A percentile compares a stretch with the other conserved stretches of the same genome.
Evolutionary conservation across 2,329 filamentous ascomycete genomes (phyloP).

Genomic region (Cercospora sp.): DNA sequence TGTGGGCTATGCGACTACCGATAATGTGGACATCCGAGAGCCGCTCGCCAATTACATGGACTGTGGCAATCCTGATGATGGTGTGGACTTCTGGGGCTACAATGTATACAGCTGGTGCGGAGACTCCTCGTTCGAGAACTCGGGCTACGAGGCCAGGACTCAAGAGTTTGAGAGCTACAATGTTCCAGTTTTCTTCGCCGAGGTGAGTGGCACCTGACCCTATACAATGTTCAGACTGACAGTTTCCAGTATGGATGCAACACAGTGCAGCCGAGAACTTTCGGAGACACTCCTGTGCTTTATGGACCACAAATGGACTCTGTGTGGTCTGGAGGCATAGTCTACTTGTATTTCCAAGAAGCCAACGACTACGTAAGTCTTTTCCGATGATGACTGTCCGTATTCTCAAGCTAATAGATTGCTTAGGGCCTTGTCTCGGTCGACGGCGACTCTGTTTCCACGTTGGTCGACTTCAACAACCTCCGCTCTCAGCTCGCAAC

Average conservation of each 20-base stretch:
- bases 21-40: slow-evolving; percentile 78
- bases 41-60: slow-evolving; percentile 91
- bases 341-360: slow-evolving; percentile 98
- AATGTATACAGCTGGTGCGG: slow-evolving; percentile 99
- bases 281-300: slow-evolving; percentile 80
- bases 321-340: slow-evolving; percentile 93
- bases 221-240: background rate
- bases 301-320: slow-evolving; percentile 77
- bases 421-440: slow-evolving; percentile 63
- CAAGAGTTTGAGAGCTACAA: slow-evolving; percentile 86
- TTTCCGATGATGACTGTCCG: background rate
- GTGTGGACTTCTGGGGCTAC: slow-evolving; percentile 99
- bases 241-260: slow-evolving; percentile 80
- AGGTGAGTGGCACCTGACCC: slow-evolving; percentile 42
- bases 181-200: slow-evolving; percentile 95
- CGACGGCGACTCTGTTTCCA: slow-evolving; percentile 59
- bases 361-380: slow-evolving; percentile 66
- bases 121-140: slow-evolving; percentile 70
- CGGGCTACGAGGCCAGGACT: slow-evolving; percentile 79
- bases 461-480: slow-evolving; percentile 71
- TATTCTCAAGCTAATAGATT: background rate
- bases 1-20: slow-evolving; percentile 95
- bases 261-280: slow-evolving; percentile 67
- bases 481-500: slow-evolving; percentile 69
- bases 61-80: slow-evolving; percentile 66